A percentile compares a stretch with the other conserved stretches of the same genome.
Conservation (phyloP, 139 green algal genomes). For the Chlorella sp. region DNA sequence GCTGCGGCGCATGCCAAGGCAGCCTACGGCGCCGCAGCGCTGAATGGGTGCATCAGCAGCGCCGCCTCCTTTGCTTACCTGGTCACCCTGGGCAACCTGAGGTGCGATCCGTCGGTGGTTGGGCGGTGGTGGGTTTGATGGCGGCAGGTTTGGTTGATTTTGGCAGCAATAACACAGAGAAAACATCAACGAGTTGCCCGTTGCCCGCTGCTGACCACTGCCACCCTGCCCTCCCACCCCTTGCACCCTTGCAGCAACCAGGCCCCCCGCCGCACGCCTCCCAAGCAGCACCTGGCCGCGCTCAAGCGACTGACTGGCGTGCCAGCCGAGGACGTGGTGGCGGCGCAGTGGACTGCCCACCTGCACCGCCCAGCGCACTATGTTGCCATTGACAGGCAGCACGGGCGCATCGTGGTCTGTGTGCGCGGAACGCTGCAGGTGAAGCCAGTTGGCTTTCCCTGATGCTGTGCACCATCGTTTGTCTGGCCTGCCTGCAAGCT, state of each 20-base stretch:
- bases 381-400: constrained; percentile 4
- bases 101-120: too few relatives aligned
- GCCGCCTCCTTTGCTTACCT: neutral
- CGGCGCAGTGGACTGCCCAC: constrained; percentile 19
- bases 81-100: constrained; percentile 1
- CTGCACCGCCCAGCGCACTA: constrained; percentile 18
- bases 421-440: constrained; percentile 26
- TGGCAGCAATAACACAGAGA: too few relatives aligned
- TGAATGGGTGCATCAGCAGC: neutral
- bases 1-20: constrained; percentile 25
- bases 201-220: too few relatives aligned
- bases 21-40: neutral
- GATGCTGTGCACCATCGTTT: neutral
- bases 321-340: constrained; percentile 6
- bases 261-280: constrained; percentile 7
- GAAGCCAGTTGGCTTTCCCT: neutral
- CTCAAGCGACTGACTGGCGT: constrained; percentile 25
- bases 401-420: neutral
- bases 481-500: neutral
- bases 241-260: neutral
- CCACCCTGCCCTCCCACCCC: neutral
- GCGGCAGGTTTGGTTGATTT: too few relatives aligned
- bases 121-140: too few relatives aligned
- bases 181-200: too few relatives aligned
- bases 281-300: neutral